phyloP scores from a whole-genome alignment of 345 rosid genomes.

The Eucalyptus curtisii region DNA sequence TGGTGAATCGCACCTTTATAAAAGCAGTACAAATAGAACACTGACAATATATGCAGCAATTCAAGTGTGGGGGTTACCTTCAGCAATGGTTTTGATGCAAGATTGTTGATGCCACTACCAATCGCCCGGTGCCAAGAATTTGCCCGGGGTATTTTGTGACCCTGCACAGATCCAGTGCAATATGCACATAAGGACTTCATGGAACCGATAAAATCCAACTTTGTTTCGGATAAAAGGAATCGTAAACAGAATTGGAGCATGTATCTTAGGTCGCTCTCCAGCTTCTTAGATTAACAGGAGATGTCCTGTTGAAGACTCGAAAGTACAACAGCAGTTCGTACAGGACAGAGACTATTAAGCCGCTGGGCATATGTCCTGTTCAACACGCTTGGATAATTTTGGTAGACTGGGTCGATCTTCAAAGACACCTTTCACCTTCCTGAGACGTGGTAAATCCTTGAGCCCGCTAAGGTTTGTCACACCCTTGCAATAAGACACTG shows the following conservation, averaged over 20 bases:
- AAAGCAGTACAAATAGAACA: fast-evolving
- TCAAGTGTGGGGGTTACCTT: neutral
- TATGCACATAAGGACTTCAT: neutral
- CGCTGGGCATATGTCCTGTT: neutral
- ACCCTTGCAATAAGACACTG: fast-evolving
- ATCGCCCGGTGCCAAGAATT: neutral
- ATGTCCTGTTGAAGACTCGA: no score
- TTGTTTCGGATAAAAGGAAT: fast-evolving
- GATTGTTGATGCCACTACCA: neutral
- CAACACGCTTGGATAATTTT: neutral
- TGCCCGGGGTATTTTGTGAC: neutral
- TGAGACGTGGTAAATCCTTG: fast-evolving
- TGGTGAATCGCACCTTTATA: neutral
- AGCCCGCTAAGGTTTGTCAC: neutral
- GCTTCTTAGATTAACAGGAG: no score
- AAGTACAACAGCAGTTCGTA: neutral
- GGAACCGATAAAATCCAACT: neutral
- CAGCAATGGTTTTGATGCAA: neutral
- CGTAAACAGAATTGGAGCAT: neutral
- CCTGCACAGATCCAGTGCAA: neutral
- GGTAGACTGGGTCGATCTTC: neutral
- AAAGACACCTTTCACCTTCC: neutral
- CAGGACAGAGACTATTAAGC: neutral
- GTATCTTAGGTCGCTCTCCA: neutral
- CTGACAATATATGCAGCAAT: neutral